Base-by-base conservation (phyloP, 2,329 filamentous ascomycete genomes). In the Stemphylium vesicarium region DNA sequence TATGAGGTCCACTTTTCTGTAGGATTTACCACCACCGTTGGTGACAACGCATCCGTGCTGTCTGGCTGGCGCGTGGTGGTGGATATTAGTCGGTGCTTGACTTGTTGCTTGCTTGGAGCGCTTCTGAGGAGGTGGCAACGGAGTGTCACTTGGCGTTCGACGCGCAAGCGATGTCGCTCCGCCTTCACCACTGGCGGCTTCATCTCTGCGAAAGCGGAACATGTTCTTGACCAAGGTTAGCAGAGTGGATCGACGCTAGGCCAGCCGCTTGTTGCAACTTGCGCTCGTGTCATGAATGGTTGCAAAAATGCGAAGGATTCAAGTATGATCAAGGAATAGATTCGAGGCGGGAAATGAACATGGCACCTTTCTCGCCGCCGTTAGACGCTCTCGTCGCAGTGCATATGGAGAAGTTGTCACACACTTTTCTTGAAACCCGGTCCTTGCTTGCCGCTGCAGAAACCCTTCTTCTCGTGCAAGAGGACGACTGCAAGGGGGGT, bases 1-100 rank as follows among this genome's bases (percentile, higher is more conserved):
- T 63, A 56, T 47, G 50, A 63, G 58, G 57, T 59, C 60, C 63
- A 61, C 57, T 62, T 60, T 35, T 39, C 18, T 20, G 26, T 24
- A 50, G 22, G 39, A 33, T 60, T 58, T 48, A 53, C 52, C 54
- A 36, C 52, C 50, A 50, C 56, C 56, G 48, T 55, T 60, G 62
- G 58, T 35, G 58, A 59, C 57, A 51, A 53, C 57, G 56, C 43
- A 56, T 59, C 60, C 57, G 29, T 50, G 39, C 39, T 42, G 40
- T 33, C 58, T 53, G 59, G 53, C 58, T 43, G 48, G 53, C 53
- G 53, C 53, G 31, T 40, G 18, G 55, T 32, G n/a, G 62, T 68
- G 66, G 63, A 63, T 60, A 59, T 64, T 57, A 50, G 46, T 24
- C 41, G 50, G 46, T 42, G 49, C 48, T 49, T 55, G 39, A 45